Conservation (phyloP, 1,139 yeast genomes). For the Saccharomyces uvarum region DNA sequence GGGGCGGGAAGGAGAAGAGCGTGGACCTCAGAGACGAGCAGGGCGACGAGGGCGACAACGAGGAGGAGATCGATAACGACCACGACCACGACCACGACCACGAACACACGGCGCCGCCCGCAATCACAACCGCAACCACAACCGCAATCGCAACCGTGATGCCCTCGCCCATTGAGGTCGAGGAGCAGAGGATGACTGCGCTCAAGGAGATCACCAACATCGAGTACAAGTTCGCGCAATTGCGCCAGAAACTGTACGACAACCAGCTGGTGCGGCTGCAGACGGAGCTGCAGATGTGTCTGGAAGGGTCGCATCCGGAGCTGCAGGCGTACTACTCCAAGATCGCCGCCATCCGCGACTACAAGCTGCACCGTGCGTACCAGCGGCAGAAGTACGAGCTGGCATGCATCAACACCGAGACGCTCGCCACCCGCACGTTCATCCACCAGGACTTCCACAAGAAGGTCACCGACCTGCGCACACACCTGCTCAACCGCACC, state of each 20-base stretch:
- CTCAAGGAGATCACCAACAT: conserved; percentile 61
- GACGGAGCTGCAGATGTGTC: conserved; percentile 78
- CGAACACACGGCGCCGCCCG: conserved; percentile 13
- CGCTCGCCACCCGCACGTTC: conserved; percentile 69
- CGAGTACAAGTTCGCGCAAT: conserved; percentile 76
- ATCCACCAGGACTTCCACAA: conserved; percentile 81
- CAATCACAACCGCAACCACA: conserved; percentile 2
- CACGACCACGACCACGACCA: conserved; percentile 21
- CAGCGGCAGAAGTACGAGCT: conserved; percentile 64
- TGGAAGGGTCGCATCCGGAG: conserved; percentile 89
- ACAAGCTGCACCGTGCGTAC: conserved; percentile 59
- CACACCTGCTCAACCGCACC: conserved; percentile 58
- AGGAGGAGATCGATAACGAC: conserved; percentile 13
- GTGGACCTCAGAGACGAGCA: conserved; percentile 13
- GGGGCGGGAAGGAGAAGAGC: conserved; percentile 6
- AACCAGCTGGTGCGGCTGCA: conserved; percentile 69
- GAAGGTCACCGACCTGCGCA: conserved; percentile 60
- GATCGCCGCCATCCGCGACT: conserved; percentile 64
- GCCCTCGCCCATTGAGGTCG: conserved; percentile 31
- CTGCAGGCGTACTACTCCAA: conserved; percentile 55
- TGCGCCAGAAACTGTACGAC: conserved; percentile 70
- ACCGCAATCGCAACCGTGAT: conserved; percentile 12
- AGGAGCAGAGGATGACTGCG: conserved; percentile 39
- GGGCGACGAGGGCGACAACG: conserved; percentile 12
- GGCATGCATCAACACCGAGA: conserved; percentile 70